These are phyloP conservation scores for Silybum marianum DNA, from an alignment of 129 eudicot species.

Conservation along the genomic window DNA sequence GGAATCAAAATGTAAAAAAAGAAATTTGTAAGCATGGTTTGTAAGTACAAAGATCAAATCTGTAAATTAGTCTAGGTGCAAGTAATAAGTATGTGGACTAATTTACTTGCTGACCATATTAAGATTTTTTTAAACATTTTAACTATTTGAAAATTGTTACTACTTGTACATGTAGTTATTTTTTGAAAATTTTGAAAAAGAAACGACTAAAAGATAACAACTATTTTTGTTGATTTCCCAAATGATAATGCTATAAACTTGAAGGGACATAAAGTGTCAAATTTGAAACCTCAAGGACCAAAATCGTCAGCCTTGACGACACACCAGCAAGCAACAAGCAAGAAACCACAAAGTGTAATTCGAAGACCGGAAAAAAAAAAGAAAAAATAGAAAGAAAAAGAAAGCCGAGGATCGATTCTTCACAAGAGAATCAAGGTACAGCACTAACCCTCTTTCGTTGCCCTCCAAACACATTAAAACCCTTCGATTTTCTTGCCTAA, in stretches of 20 bases:
- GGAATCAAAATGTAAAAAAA: no score
- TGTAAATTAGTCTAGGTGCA: no score
- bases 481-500: slow-evolving; percentile 19
- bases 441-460: slow-evolving; percentile 8
- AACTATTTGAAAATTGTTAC: no score
- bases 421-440: slow-evolving; percentile 18
- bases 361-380: slow-evolving; percentile 6
- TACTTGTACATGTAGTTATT: no score
- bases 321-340: slow-evolving; percentile 3
- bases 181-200: no score
- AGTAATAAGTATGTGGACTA: no score
- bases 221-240: no score
- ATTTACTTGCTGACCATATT: no score
- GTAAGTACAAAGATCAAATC: no score
- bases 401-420: slow-evolving; percentile 30
- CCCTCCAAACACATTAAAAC: slow-evolving; percentile 20
- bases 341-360: slow-evolving; percentile 26
- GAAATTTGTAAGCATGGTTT: no score
- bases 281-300: slow-evolving; percentile 7
- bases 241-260: not conserved
- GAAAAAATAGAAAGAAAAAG: not conserved
- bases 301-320: slow-evolving; percentile 17
- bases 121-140: no score
- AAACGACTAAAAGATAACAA: no score
- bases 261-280: not conserved